Evolutionary conservation across 768 basidiomycete genomes (phyloP), one percentile per base, ranked within the genome.

Genomic region (Mycena rosella): DNA sequence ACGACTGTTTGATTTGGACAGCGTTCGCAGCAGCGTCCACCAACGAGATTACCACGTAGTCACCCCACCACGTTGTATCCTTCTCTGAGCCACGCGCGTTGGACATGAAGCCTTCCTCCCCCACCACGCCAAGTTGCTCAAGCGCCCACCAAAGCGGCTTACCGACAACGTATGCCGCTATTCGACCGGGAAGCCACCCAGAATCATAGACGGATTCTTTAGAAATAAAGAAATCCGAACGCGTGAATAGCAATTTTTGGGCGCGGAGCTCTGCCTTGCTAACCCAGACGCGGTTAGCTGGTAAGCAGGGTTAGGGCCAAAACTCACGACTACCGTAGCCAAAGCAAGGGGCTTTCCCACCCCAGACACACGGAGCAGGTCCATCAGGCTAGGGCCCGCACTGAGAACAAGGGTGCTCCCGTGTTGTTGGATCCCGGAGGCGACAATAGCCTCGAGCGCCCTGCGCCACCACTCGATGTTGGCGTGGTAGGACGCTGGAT

Each of bases 391-490:
- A 18, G 84, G 80, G 32, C 83, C 83, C 0, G 87, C 93, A 54
- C 82, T 84, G 1, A 96, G 79, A 22, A 92, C 83, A 22, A 95
- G 83, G 52, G 85, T 84, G 72, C 89, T 90, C 24, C 72, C 73
- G 60, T 74, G 47, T 56, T 74, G 71, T 66, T 92, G 89, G 74
- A 88, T 79, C 1, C 91, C 91, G 27, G 81, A 82, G 59, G 82
- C 75, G n/a, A 91, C 87, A 42, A 92, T 74, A 18, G 81, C 81
- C 71, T 92, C 87, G 11, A 96, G 82, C 0, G 89, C 87, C 49
- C 82, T 80, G 36, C 86, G 88, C 96, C 96, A 98, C 96, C 96
- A 98, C 60, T 91, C 88, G 32, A 95, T 82, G 74, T 94, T 93
- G 14, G 94, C 88, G 54, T 88, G 80, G 77, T 91, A 98, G 5